Percentiles rank a stretch among this genome's conserved stretches.
Evolutionary conservation across 2,329 filamentous ascomycete genomes (phyloP).

Genomic region (Macrophomina pseudophaseolina): DNA sequence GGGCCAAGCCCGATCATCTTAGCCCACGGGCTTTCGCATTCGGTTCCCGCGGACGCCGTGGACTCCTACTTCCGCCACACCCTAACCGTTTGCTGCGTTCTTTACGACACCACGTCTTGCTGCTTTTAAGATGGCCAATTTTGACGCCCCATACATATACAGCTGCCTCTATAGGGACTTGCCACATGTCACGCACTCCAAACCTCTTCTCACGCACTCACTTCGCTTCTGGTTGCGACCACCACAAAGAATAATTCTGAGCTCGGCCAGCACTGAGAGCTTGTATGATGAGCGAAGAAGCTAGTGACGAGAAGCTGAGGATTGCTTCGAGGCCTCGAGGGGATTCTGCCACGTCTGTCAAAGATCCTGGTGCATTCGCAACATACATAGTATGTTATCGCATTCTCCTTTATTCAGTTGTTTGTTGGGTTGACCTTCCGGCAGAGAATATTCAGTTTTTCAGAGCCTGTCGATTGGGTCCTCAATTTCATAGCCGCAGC

Average conservation of each 20-base stretch:
- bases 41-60: conserved; percentile 2
- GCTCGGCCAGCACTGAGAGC: not conserved
- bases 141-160: too few relatives aligned
- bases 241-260: too few relatives aligned
- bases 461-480: conserved; percentile 39
- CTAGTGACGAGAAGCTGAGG: not conserved
- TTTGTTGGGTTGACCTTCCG: not conserved
- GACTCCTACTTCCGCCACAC: not conserved
- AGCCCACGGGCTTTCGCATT: not conserved
- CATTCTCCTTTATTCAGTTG: too few relatives aligned
- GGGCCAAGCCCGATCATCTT: conserved; percentile 1
- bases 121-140: not conserved
- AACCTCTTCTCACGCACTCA: too few relatives aligned
- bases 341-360: not conserved
- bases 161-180: too few relatives aligned
- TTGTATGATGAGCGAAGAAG: not conserved
- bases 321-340: not conserved
- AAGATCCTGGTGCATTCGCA: conserved; percentile 1
- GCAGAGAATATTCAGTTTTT: conserved; percentile 44
- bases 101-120: not conserved
- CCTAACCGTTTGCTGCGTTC: not conserved
- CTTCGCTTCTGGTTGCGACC: not conserved
- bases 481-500: conserved; percentile 39
- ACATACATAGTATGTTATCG: not conserved
- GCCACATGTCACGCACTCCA: too few relatives aligned